Conservation (phyloP, 176 grass and related monocot genomes). For the barley (Hordeum vulgare) region MorexV3_pseudomolecules_assembly NC_058523.1:174627247-174627746, state of each 20-base stretch:
- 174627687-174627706: accelerated
- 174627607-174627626: too few species aligned
- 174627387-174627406: background rate
- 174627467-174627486: background rate
- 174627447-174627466: background rate
- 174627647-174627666: too few species aligned
- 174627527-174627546: too few species aligned
- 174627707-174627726: too few species aligned
- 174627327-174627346: background rate
- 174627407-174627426: background rate
- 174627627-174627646: too few species aligned
- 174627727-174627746: too few species aligned
- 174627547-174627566: too few species aligned
- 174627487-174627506: background rate
- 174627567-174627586: too few species aligned
- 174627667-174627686: too few species aligned
- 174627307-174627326: background rate
- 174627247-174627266: background rate
- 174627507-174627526: background rate
- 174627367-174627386: background rate
- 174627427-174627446: background rate
- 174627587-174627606: too few species aligned
- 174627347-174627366: background rate
- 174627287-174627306: background rate
- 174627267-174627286: background rate